Evolutionary conservation across 2,329 filamentous ascomycete species (phyloP), one percentile per base, ranked within the genome.

Genomic region (Beauveria sp.): DNA sequence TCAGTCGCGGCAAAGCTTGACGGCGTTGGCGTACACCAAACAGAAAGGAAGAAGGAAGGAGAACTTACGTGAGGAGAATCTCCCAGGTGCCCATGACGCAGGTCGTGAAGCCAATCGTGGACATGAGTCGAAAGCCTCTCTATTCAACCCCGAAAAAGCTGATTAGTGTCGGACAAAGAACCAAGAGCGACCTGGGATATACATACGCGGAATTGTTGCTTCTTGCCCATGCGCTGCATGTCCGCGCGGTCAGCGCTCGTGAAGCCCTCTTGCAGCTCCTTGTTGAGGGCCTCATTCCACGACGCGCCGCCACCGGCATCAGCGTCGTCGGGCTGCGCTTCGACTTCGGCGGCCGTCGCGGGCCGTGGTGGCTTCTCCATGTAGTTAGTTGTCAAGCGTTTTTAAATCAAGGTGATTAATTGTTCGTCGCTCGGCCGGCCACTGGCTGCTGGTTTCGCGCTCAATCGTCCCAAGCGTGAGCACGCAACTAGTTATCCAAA

Each of bases 201-300:
- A 18, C 54, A 20, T 30, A 57, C 54, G 16, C 64, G 64, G 12
- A 59, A 59, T 26, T 59, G 57, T 49, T 59, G 57, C 61, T 63
- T 62, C 51, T 67, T 67, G 57, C 66, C 66, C 63, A 67, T 63
- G 34, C 66, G 66, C 62, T 63, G 64, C 66, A 67, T 67, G 43
- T 67, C 66, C 24, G 62, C 57, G 14, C 60, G 53, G 26, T 67
- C 66, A 34, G 66, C 60, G 56, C 50, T 60, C 12, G 63, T 66
- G 51, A 60, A 60, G 53, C 58, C 65, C 7, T 55, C 52, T 12
- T 62, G 60, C 20, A 63, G 52, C 28, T 65, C 64, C 28, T 63
- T 62, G 7, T 61, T 53, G 53, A 62, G 56, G 10, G 38, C 53
- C 26, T 30, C 57, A 40, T 59, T 59, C 47, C 57, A 51, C 14